Conservation (phyloP, 2,329 filamentous ascomycete species). For the Lizonia empirigonia region DNA sequence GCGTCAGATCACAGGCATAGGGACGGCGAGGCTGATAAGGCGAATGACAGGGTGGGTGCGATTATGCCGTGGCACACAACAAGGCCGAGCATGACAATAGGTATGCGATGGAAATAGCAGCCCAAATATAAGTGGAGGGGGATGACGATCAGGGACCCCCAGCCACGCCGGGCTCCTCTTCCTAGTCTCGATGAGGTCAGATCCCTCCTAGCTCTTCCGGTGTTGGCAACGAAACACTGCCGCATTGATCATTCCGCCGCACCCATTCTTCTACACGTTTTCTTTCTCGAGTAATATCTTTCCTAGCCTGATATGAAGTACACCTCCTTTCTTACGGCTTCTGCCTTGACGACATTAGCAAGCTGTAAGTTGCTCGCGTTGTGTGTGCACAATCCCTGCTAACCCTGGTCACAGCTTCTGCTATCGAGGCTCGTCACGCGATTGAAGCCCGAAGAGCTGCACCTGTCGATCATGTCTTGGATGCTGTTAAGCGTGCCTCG, state of each 20-base stretch:
- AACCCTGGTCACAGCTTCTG: slow-evolving; percentile 35
- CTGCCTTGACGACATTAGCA: slow-evolving; percentile 36
- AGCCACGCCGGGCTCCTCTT: slow-evolving; percentile 10
- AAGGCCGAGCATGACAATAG: slow-evolving; percentile 5
- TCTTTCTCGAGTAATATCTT: not conserved
- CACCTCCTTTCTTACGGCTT: slow-evolving; percentile 33
- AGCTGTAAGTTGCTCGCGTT: slow-evolving; percentile 31
- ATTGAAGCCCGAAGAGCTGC: slow-evolving; percentile 21
- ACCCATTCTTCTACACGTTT: slow-evolving; percentile 7
- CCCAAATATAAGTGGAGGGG: slow-evolving; percentile 7
- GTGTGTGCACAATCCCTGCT: slow-evolving; percentile 10
- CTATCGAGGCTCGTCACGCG: slow-evolving; percentile 29
- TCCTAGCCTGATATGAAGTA: slow-evolving; percentile 36
- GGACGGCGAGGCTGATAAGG: not conserved
- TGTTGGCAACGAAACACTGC: slow-evolving; percentile 15
- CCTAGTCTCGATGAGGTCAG: slow-evolving; percentile 19
- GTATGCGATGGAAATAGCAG: slow-evolving; percentile 5
- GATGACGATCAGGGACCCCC: slow-evolving; percentile 18
- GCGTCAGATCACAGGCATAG: not conserved
- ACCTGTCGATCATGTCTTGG: slow-evolving; percentile 22
- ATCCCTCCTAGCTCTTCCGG: slow-evolving; percentile 19
- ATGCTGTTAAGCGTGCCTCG: slow-evolving; percentile 50
- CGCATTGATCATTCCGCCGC: slow-evolving; percentile 14
- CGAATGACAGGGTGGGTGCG: slow-evolving; percentile 1
- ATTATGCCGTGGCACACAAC: not conserved